Percentiles rank a stretch among this genome's conserved stretches.
Evolutionary conservation across 2,329 filamentous ascomycete species (phyloP).

Genomic region (Scleromitrula shiraiana): DNA sequence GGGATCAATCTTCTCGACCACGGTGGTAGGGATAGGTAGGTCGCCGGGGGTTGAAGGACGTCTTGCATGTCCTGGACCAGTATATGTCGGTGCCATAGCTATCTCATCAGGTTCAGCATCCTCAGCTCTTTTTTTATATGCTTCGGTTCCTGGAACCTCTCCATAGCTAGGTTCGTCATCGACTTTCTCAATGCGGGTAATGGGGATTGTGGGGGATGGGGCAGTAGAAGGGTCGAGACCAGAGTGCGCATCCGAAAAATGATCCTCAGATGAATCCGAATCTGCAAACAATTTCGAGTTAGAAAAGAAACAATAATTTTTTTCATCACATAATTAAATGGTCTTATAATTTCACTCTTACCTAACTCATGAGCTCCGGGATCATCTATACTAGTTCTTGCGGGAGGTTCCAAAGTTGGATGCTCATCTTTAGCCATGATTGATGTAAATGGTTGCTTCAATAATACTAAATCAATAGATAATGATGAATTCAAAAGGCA

Average conservation of each 20-base stretch:
- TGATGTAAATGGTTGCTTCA: not conserved
- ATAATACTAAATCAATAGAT: not conserved
- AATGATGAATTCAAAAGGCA: not conserved
- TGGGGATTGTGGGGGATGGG: conserved; percentile 44
- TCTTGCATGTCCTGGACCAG: conserved; percentile 1
- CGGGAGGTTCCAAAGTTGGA: conserved; percentile 35
- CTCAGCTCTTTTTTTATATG: conserved; percentile 45
- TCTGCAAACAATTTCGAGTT: conserved; percentile 32
- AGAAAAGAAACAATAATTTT: no score
- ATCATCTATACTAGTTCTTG: conserved; percentile 39
- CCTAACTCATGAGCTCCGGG: conserved; percentile 54
- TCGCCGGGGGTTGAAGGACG: conserved; percentile 21
- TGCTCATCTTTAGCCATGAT: conserved; percentile 28
- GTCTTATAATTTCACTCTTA: conserved; percentile 27
- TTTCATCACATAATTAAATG: no score
- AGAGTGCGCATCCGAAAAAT: conserved; percentile 60
- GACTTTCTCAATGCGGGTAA: conserved; percentile 50
- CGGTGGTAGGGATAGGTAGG: conserved; percentile 46
- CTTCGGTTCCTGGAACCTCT: conserved; percentile 53
- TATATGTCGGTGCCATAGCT: conserved; percentile 28
- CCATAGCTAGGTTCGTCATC: conserved; percentile 51
- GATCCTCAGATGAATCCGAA: conserved; percentile 56
- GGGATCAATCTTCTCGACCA: conserved; percentile 48
- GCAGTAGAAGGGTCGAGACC: conserved; percentile 34
- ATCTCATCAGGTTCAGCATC: conserved; percentile 56